Evolutionary conservation across 2,329 filamentous ascomycete species (phyloP).

Genomic region (Exophiala viscosa): DNA sequence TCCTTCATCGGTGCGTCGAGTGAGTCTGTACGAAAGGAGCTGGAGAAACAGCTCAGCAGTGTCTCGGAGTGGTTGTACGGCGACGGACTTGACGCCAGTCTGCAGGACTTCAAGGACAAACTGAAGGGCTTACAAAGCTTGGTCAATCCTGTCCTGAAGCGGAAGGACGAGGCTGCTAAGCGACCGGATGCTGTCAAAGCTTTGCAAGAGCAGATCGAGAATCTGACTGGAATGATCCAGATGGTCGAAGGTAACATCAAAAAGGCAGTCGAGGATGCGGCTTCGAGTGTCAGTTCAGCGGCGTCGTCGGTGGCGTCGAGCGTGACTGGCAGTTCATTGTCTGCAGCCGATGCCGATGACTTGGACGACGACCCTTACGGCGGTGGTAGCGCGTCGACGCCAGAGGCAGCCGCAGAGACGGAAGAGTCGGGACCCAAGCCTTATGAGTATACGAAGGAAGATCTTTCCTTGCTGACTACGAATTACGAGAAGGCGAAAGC

Average conservation of each 20-base stretch:
- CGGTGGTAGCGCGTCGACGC: slow-evolving; percentile 33
- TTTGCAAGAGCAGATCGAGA: slow-evolving; percentile 67
- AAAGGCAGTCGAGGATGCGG: slow-evolving; percentile 60
- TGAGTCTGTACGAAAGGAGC: slow-evolving; percentile 59
- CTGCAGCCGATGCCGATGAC: slow-evolving; percentile 55
- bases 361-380: slow-evolving; percentile 66
- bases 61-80: slow-evolving; percentile 88
- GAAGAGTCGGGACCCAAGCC: slow-evolving; percentile 39
- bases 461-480: slow-evolving; percentile 63
- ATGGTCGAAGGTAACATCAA: slow-evolving; percentile 70
- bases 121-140: slow-evolving; percentile 74
- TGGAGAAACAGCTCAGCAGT: slow-evolving; percentile 65
- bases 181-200: slow-evolving; percentile 66
- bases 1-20: slow-evolving; percentile 71
- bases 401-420: slow-evolving; percentile 32
- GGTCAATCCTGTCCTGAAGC: slow-evolving; percentile 70
- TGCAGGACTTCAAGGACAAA: slow-evolving; percentile 70
- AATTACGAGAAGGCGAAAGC: slow-evolving; percentile 59
- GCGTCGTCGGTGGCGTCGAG: slow-evolving; percentile 43
- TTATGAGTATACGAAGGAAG: slow-evolving; percentile 65
- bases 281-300: slow-evolving; percentile 52
- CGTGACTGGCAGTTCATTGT: slow-evolving; percentile 46
- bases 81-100: slow-evolving; percentile 72
- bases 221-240: slow-evolving; percentile 66
- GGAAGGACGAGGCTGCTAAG: slow-evolving; percentile 67